Evolutionary conservation across 805 yeast species (phyloP), one percentile per base, ranked within the genome.

Genomic region (Brettanomyces nanus): DNA sequence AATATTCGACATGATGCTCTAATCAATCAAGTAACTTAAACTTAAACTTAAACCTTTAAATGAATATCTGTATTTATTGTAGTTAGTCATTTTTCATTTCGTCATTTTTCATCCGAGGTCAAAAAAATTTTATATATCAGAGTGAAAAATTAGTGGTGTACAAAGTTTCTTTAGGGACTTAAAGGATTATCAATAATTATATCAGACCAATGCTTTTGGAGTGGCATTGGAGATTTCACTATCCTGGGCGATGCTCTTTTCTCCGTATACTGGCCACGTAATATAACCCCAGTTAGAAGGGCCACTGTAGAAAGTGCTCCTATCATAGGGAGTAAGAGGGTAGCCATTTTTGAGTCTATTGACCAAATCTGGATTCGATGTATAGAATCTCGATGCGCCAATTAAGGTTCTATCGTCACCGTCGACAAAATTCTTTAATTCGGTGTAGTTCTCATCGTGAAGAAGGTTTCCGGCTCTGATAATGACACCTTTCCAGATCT

Each of bases 321-420:
- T 57, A 35, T 65, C 59, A 40, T 70, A 69, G 4, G 48, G 52
- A 7, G 55, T 59, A 40, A 70, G 53, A 15, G 50, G 46, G 19
- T 31, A 33, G 7, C 66, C 69, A 17, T 65, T 48, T 13, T 52
- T 46, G 28, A 70, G 48, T 42, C 71, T 54, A 4, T 48, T 30
- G 4, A 54, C 57, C 17, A 70, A 51, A 45, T 69, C 74, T 5
- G 75, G 75, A 42, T 69, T 70, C 1, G 73, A 54, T n/a, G 60
- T 64, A 44, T 47, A 69, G 41, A 50, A 54, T 43, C 75, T 53
- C 4, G 66, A 58, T 37, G 59, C 49, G 0, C 59, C 72, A 44
- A 69, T 55, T 36, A 70, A 53, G 3, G 78, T 72, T 45, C 69
- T 56, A 29, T 59, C 59, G 41, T 66, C 62, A 11, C 49, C 45